Base-by-base conservation (phyloP, 345 rosid species). In the Pugionium cornutum region DNA sequence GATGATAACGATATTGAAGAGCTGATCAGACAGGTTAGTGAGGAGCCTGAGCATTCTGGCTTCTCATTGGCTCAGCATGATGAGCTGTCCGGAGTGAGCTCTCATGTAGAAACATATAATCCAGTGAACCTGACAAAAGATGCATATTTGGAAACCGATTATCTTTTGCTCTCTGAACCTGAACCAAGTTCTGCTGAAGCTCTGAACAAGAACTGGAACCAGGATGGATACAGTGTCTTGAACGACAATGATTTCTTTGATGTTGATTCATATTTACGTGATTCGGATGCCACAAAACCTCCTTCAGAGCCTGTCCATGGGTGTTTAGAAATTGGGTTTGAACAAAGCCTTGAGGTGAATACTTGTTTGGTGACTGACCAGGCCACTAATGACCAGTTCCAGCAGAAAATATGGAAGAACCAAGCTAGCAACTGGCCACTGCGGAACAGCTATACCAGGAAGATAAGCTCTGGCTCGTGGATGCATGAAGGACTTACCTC, bases 81-180 rank as follows among this genome's bases (percentile, higher is more conserved):
- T n/a, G n/a, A n/a, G n/a, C n/a, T n/a, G n/a, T n/a, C n/a, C n/a
- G n/a, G n/a, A n/a, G n/a, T n/a, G n/a, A n/a, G n/a, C n/a, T n/a
- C n/a, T n/a, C 83, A 64, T 50, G 40, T 74, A 10, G 71, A 70
- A 18, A 64, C 58, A 25, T 30, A 7, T 40, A 65, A 71, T 40
- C 70, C 11, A 43, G 51, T 47, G 5, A 43, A 57, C 32, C 66
- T 61, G 39, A 86, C 32, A 56, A 58, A 83, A 53, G 95, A 79
- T 80, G 28, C 28, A 2, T 92, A 83, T 76, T 83, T 92, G 74
- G 97, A 89, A 79, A 82, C 89, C 2, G 83, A 84, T 73, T 95
- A 89, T 82, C 92, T 92, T 40, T 5, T 65, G 57, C 58, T 63
- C 56, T 31, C 69, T 31, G 76, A 48, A 57, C 65, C 80, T 48